A percentile compares a stretch with the other conserved stretches of the same genome.
phyloP scores from a whole-genome alignment of 495 filamentous ascomycete species.

The Penicillium ucsense region DNA sequence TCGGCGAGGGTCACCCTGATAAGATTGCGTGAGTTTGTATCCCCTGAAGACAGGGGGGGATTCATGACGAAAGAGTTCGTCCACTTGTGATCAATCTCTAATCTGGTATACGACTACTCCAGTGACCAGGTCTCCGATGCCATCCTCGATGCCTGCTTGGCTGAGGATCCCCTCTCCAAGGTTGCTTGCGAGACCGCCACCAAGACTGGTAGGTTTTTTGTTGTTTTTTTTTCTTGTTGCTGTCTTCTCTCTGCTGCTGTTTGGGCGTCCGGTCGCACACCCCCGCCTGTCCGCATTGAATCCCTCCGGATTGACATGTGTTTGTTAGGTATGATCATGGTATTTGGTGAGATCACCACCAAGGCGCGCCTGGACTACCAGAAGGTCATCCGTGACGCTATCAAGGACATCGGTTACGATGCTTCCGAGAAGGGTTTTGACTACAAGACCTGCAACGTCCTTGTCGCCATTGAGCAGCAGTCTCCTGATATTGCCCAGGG shows the following conservation, averaged over 20 bases:
- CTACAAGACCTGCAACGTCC: conserved; percentile 98
- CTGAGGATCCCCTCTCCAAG: conserved; percentile 93
- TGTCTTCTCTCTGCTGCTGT: neutral
- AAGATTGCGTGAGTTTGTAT: conserved; percentile 68
- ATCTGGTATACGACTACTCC: neutral
- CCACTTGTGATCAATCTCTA: neutral
- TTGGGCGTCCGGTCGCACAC: neutral
- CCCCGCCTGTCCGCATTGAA: neutral
- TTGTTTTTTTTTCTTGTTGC: neutral
- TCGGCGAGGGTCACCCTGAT: conserved; percentile 95
- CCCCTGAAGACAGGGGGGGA: neutral
- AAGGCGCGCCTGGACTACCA: conserved; percentile 94
- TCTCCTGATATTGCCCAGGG: conserved; percentile 98
- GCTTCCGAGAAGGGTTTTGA: conserved; percentile 96
- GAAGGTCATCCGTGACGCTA: conserved; percentile 86
- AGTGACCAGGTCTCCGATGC: conserved; percentile 97
- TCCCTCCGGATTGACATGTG: conserved; percentile 11
- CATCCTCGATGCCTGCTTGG: conserved; percentile 93
- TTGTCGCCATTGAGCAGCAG: conserved; percentile 98
- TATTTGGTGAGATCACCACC: conserved; percentile 99
- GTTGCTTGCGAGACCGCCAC: conserved; percentile 97
- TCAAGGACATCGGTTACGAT: conserved; percentile 99
- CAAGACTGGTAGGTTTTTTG: conserved; percentile 65
- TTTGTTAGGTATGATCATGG: conserved; percentile 79
- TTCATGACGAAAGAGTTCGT: too few species aligned